Base-by-base conservation (phyloP, 2,329 filamentous ascomycete species). In the Cladophialophora yegresii region DNA sequence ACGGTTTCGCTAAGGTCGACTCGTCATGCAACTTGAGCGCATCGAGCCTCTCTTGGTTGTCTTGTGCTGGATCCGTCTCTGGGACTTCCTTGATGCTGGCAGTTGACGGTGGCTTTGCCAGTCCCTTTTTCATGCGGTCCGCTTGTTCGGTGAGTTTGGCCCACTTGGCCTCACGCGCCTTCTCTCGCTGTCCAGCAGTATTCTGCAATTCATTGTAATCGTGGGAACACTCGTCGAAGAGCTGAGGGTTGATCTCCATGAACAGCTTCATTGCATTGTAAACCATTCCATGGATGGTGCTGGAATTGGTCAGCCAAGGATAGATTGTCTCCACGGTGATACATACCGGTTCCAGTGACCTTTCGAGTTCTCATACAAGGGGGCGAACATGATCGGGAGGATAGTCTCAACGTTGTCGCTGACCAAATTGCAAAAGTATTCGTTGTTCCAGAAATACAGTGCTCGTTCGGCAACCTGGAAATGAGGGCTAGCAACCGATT, bases 221-320 rank as follows among this genome's bases (percentile, higher is more conserved):
- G 74, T 97, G 93, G 40, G 95, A 97, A 79, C 95, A 99, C 75
- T 99, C 95, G 72, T 99, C 95, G 73, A 99, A 99, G 23, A 99
- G 85, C 77, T 97, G 93, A 9, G 95, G 95, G 77, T 98, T 98
- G 74, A 99, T 97, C 77, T 99, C 95, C 95, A 99, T 99, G 78
- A 99, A 99, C 43, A 99, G 85, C 77, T 99, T 99, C 95, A 99
- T 98, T 63, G 95, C 95, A 74, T 98, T 99, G 78, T 98, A 98
- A 10, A 99, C 95, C 93, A 99, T 98, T 76, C 95, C 95, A 75
- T 99, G 95, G 71, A 99, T 99, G 7, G 95, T 99, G 73, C 95
- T 98, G 69, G 1, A 7, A 56, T 9, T 13, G 26, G 67, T 82
- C 73, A 82, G 64, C 33, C 12, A 22, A 50, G 7, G n/a, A 22